phyloP scores from a whole-genome alignment of 2,329 filamentous ascomycete genomes.

The Ceratocystis huliohia region DNA sequence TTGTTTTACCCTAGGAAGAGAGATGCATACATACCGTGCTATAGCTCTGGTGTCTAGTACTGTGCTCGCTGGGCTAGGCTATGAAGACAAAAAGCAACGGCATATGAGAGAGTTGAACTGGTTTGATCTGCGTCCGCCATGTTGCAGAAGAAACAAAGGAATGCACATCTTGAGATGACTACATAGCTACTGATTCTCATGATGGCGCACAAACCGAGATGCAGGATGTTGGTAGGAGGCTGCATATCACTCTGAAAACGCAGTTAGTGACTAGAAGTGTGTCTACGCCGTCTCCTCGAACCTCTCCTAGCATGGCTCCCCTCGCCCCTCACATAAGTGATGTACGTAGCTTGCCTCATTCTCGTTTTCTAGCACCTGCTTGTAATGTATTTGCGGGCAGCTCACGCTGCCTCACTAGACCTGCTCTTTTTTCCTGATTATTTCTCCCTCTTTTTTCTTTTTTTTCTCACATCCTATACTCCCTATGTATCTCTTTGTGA shows the following conservation, averaged over 20 bases:
- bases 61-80: background rate
- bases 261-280: too few relatives aligned
- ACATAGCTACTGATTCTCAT: background rate
- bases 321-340: background rate
- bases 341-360: background rate
- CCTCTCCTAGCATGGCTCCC: background rate
- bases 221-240: background rate
- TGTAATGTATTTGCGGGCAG: too few relatives aligned
- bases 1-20: background rate
- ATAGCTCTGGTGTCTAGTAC: background rate
- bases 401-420: background rate
- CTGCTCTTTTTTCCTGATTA: background rate
- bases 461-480: background rate
- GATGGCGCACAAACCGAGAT: background rate
- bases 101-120: background rate
- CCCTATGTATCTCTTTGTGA: background rate
- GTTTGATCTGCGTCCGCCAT: background rate
- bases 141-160: background rate
- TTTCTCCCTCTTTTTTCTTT: background rate
- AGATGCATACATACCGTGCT: background rate
- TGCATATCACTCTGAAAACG: too few relatives aligned
- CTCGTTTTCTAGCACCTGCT: background rate
- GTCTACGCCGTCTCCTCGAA: background rate
- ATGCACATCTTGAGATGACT: background rate
- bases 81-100: background rate